Evolutionary conservation across 306 rosid genomes (phyloP), one percentile per base, ranked within the genome.

Genomic region (Mimosa pudica): DNA sequence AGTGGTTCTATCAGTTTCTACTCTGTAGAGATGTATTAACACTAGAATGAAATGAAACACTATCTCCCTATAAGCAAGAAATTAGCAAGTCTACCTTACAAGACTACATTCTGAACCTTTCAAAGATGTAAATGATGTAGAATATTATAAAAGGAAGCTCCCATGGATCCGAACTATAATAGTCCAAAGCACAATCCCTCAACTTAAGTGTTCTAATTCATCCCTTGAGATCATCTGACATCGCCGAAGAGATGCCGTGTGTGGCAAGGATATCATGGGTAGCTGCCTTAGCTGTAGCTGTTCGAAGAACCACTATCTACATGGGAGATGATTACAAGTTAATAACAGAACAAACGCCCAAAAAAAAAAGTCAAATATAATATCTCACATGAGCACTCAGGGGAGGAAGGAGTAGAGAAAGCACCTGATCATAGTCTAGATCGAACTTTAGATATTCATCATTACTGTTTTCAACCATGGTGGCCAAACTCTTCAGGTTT

Each of bases 381-480:
- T 68, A 32, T 33, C 61, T 77, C 66, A 41, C 76, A 75, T 8
- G 24, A 64, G 65, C 79, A 83, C 72, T 44, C 48, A 70, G 68
- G 24, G 42, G 33, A 47, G 35, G 4, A 46, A 73, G 36, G 80
- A 79, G 55, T 24, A 20, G 79, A 77, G 77, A 58, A 47, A 70
- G 78, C 72, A 96, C 99, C 98, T 96, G 99, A 75, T 93, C 89
- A 85, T 93, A 91, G 17, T 93, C 99, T 70, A 96, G 82, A 84
- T 90, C 87, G 72, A 96, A 93, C 85, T 88, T 88, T 71, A 96
- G 75, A 86, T 86, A 93, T 83, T 91, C 98, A 32, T 93, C 98
- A 17, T 86, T 61, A 8, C 98, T 91, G 71, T 84, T 85, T 79
- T 93, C 98, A 2, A 96, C 99, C 98, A 96, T 93, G 78, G 69